Base-by-base conservation (phyloP, 495 filamentous ascomycete species). In the Penicillium angulare region DNA sequence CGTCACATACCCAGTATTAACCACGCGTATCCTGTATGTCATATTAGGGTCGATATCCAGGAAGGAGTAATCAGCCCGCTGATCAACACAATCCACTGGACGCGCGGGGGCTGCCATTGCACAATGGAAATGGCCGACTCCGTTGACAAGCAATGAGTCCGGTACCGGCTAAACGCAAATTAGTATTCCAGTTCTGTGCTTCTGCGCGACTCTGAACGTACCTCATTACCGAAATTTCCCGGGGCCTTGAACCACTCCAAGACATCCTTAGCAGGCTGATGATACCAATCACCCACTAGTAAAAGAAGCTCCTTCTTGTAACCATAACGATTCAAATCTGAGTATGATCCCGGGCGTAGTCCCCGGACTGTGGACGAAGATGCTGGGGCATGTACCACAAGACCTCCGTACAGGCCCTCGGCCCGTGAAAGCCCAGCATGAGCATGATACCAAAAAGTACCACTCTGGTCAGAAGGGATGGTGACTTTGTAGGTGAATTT, bases 371-470 rank as follows among this genome's bases (percentile, higher is more conserved):
- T 60, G 8, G 66, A 54, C 31, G 47, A 61, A 23, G 63, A 52
- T 6, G 49, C 56, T 3, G 84, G 82, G 43, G 89, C 80, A 50
- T 90, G 81, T 18, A 93, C 72, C 26, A 92, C 79, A 15, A 93
- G 61, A 1, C 87, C 79, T 1, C 86, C 88, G 55, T 86, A 79
- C 15, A 90, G 72, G 9, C 88, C 88, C 64, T 93, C 88, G 6
- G 85, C 84, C 41, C 88, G 85, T 59, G 86, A 82, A 5, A 79
- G 79, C 24, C 73, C 74, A 7, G 76, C 68, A 60, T 92, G 88
- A 2, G 86, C 86, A 66, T 92, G 88, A 60, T 91, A 91, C 89
- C 89, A 92, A 66, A 88, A 92, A 1, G 87, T 89, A 15, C 88
- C 88, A 5, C 81, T 82, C 64, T 90, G 84, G 52, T 86, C 71